These are phyloP conservation scores for Aspergillus taichungensis DNA, from an alignment of 495 filamentous ascomycete genomes.

Conservation along the genomic window DNA sequence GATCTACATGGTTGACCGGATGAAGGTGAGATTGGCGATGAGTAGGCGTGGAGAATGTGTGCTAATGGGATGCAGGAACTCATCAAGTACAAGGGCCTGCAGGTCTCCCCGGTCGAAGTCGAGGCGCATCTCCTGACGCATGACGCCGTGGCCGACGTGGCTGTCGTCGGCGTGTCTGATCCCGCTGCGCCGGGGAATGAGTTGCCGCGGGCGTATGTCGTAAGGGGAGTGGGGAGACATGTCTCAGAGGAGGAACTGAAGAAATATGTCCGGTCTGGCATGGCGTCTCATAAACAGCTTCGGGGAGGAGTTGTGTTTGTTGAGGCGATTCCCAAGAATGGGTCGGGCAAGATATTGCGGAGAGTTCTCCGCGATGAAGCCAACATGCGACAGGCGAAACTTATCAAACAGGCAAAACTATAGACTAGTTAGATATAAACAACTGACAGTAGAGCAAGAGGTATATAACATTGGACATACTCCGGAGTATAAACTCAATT, in stretches of 20 bases:
- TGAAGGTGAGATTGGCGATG: slow-evolving; percentile 4
- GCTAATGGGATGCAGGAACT: slow-evolving; percentile 6
- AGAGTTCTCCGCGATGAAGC: slow-evolving; percentile 8
- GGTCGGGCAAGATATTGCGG: slow-evolving; percentile 13
- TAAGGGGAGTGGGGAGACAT: background rate
- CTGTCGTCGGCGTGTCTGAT: slow-evolving; percentile 8
- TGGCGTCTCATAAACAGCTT: slow-evolving; percentile 10
- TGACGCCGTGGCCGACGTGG: slow-evolving; percentile 7
- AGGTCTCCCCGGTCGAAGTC: slow-evolving; percentile 14
- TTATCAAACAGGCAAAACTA: slow-evolving; percentile 4
- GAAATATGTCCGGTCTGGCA: slow-evolving; percentile 7
- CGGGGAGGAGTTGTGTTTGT: slow-evolving; percentile 11
- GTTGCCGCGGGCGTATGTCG: slow-evolving; percentile 18
- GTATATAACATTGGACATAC: too few species aligned
- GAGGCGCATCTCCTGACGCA: slow-evolving; percentile 10
- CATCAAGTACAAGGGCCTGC: slow-evolving; percentile 13
- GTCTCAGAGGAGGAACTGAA: slow-evolving; percentile 9
- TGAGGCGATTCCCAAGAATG: slow-evolving; percentile 12
- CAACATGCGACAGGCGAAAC: slow-evolving; percentile 1
- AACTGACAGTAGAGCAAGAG: too few species aligned
- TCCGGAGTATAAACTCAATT: too few species aligned
- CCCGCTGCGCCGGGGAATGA: slow-evolving; percentile 10
- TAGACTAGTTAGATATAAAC: slow-evolving; percentile 6
- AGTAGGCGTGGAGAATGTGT: background rate
- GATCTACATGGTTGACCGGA: slow-evolving; percentile 11